phyloP scores from a whole-genome alignment of 2,329 filamentous ascomycete genomes.

The Monilinia fructicola region DNA sequence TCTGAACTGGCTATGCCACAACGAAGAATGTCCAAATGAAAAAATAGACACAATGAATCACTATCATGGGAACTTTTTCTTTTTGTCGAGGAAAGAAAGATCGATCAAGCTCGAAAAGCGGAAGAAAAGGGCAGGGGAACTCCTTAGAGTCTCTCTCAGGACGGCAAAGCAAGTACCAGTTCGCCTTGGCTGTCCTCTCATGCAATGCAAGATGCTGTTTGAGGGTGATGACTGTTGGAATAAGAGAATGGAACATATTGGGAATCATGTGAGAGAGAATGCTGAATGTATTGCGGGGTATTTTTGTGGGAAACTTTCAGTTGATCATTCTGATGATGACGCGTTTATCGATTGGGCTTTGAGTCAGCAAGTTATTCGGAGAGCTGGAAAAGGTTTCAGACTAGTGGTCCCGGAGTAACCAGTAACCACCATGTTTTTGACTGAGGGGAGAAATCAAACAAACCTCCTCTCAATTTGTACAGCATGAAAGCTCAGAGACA shows the following conservation, averaged over 20 bases:
- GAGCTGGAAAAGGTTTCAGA: background rate
- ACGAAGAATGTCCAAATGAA: background rate
- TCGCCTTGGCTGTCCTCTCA: background rate
- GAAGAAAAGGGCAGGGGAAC: background rate
- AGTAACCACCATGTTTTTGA: background rate
- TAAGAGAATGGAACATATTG: slow-evolving; percentile 5
- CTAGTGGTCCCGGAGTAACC: background rate
- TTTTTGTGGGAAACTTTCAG: background rate
- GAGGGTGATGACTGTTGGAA: background rate
- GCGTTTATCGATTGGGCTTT: background rate
- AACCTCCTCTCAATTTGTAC: no score
- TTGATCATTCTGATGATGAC: background rate
- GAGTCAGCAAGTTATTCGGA: background rate
- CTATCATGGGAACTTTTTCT: background rate
- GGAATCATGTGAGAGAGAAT: background rate
- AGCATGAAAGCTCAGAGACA: no score
- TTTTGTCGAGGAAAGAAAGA: background rate
- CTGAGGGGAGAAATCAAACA: background rate
- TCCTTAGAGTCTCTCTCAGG: background rate
- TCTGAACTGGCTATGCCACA: background rate
- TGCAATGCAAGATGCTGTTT: background rate
- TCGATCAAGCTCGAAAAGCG: background rate
- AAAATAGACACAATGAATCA: background rate
- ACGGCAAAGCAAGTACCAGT: background rate
- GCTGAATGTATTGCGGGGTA: background rate